Base-by-base conservation (phyloP, 805 yeast genomes). In the Wickerhamiella siamensis region DNA sequence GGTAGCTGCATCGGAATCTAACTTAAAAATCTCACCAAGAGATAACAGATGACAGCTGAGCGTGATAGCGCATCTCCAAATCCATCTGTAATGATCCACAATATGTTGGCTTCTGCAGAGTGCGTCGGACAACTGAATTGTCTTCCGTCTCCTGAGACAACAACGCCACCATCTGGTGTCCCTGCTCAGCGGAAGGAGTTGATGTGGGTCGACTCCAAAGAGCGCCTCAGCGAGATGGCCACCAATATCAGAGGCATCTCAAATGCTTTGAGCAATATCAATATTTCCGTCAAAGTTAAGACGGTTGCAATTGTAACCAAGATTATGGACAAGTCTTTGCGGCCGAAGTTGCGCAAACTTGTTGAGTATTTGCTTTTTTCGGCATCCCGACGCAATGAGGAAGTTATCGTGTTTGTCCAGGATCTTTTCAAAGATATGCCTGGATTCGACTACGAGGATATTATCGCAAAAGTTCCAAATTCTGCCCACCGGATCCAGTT, bases 341-440 rank as follows among this genome's bases (percentile, higher is more conserved):
- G 49, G 12, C 27, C 27, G n/a, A 44, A 46, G 36, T 41, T 53
- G 9, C 40, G 46, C 24, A 44, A 46, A 31, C 38, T 53, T 17
- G 47, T 40, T 14, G 47, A 45, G 27, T 53, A 55, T 55, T 44
- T 44, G 51, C 56, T 16, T 55, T 55, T 20, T 26, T 45, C 52
- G 48, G 14, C 43, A 17, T 16, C 31, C 31, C 21, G n/a, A 9
- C 4, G 2, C 29, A 41, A 18, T 19, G 26, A 40, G 24, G 46
- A 45, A 21, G 50, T 72, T 6, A 64, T 58, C 1, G 78, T 87
- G 1, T 82, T 77, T 56, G 93, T 88, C 9, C 95, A 88, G 55
- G 65, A 71, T 42, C 73, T 76, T 45, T 64, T 88, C 44, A 68
- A 72, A 50, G 57, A 64, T 15, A 77, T 80, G 48, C 68, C 70